phyloP scores from a whole-genome alignment of 148 eudicot genomes.

The Chenopodium formosanum region DNA sequence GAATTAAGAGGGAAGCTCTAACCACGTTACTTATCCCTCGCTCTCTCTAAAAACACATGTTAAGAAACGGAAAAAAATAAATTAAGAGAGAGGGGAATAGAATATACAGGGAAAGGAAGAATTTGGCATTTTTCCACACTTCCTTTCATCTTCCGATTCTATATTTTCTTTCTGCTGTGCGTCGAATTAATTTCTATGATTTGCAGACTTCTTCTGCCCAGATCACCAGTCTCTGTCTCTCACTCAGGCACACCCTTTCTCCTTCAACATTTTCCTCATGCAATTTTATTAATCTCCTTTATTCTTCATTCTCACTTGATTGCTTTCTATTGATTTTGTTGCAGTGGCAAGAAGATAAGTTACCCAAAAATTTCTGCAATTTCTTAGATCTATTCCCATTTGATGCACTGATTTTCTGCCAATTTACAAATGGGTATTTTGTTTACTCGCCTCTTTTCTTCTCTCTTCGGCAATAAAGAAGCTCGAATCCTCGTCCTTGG shows the following conservation, averaged over 20 bases:
- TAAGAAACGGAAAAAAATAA: too few species aligned
- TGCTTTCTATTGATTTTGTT: not conserved
- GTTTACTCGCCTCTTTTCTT: constrained; percentile 76
- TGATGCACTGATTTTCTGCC: constrained; percentile 23
- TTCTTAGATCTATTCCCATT: constrained; percentile 12
- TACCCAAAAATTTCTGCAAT: not conserved
- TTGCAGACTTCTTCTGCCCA: not conserved
- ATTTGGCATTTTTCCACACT: constrained; percentile 12
- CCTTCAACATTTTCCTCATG: constrained; percentile 2
- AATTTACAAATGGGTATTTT: constrained; percentile 61
- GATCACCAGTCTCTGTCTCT: not conserved
- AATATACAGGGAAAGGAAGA: not conserved
- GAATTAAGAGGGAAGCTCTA: too few species aligned
- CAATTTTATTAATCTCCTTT: not conserved
- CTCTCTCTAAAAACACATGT: too few species aligned
- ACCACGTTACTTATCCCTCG: too few species aligned
- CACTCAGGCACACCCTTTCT: constrained; percentile 10
- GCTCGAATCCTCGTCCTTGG: constrained; percentile 98
- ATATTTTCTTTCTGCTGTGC: not conserved
- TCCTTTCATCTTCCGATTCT: not conserved
- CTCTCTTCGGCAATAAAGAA: constrained; percentile 86
- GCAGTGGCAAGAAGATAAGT: constrained; percentile 12
- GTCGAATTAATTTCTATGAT: not conserved
- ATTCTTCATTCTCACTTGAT: not conserved
- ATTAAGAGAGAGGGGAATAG: too few species aligned